phyloP scores from a whole-genome alignment of 768 basidiomycete genomes.

The Flagelloscypha sp. region DNA sequence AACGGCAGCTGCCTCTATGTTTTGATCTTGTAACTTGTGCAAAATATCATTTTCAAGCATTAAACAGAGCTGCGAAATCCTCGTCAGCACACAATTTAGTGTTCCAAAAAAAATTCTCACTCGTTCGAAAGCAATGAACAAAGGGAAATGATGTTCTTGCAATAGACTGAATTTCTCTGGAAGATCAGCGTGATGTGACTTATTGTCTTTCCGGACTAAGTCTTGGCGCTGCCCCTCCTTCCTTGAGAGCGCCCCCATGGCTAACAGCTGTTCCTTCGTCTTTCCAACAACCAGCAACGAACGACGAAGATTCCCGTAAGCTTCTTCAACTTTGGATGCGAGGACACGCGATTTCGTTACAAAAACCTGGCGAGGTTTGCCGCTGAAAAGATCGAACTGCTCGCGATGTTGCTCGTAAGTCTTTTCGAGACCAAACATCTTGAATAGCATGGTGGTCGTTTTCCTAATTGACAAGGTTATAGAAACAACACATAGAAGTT shows the following conservation, averaged over 20 bases:
- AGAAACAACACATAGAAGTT: not conserved
- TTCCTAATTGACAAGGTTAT: conserved; percentile 41
- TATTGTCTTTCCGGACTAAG: too few relatives aligned
- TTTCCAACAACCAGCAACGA: conserved; percentile 31
- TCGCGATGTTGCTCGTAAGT: too few relatives aligned
- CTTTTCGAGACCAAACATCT: conserved; percentile 63
- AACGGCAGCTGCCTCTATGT: not conserved
- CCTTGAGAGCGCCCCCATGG: conserved; percentile 6
- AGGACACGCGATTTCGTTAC: conserved; percentile 42
- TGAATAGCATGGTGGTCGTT: conserved; percentile 72
- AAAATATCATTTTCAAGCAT: conserved; percentile 43
- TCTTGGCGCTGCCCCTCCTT: conserved; percentile 13
- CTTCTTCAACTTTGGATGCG: conserved; percentile 40
- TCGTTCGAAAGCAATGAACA: conserved; percentile 60
- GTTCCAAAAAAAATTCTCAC: conserved; percentile 36
- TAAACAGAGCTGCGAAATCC: conserved; percentile 34
- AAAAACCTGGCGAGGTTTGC: conserved; percentile 41
- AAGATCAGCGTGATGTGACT: conserved; percentile 29
- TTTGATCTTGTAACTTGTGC: not conserved
- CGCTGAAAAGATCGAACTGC: too few relatives aligned
- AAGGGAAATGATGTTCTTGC: conserved; percentile 53
- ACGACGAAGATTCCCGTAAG: conserved; percentile 33
- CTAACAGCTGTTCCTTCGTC: conserved; percentile 30
- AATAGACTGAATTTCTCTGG: conserved; percentile 49
- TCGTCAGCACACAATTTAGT: too few relatives aligned